phyloP scores from a whole-genome alignment of 202 grass and related monocot species.

The Bolboschoenoplectus hybrid region DNA sequence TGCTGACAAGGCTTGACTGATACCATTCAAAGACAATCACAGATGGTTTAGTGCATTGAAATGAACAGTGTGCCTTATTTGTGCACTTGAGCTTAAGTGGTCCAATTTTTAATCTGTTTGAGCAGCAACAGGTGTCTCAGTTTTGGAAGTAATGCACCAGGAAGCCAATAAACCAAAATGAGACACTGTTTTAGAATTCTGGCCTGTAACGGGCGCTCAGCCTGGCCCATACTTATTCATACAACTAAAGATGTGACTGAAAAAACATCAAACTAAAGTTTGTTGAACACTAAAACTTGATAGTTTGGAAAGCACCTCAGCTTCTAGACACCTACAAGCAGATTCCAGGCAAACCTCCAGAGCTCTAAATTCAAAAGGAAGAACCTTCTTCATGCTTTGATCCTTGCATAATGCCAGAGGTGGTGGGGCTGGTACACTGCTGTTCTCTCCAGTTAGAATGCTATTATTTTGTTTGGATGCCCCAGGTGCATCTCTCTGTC shows the following conservation, averaged over 20 bases:
- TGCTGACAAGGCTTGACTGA: not conserved
- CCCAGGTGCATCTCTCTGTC: slow-evolving; percentile 22
- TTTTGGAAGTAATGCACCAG: not conserved
- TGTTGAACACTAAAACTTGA: not conserved
- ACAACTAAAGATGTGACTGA: not conserved
- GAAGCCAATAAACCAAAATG: not conserved
- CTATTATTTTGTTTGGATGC: slow-evolving; percentile 25
- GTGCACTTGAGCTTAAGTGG: not conserved
- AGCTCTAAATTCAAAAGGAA: slow-evolving; percentile 90
- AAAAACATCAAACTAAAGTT: not conserved
- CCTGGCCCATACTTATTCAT: not conserved
- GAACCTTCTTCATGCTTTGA: slow-evolving; percentile 59
- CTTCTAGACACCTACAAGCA: slow-evolving; percentile 88
- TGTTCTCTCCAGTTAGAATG: slow-evolving; percentile 25
- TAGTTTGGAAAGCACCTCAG: slow-evolving; percentile 51
- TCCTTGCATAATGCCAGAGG: slow-evolving; percentile 50
- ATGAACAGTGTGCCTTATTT: not conserved
- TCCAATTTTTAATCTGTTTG: slow-evolving; percentile 1
- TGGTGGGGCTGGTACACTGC: slow-evolving; percentile 34
- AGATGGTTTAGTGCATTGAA: not conserved
- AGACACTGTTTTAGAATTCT: not conserved
- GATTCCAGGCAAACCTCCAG: slow-evolving; percentile 96
- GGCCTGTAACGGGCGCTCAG: not conserved
- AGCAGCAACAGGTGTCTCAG: not conserved
- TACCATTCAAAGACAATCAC: not conserved